Conservation (phyloP, 78 protist genomes). For the Dictyostelium purpureum region DNA sequence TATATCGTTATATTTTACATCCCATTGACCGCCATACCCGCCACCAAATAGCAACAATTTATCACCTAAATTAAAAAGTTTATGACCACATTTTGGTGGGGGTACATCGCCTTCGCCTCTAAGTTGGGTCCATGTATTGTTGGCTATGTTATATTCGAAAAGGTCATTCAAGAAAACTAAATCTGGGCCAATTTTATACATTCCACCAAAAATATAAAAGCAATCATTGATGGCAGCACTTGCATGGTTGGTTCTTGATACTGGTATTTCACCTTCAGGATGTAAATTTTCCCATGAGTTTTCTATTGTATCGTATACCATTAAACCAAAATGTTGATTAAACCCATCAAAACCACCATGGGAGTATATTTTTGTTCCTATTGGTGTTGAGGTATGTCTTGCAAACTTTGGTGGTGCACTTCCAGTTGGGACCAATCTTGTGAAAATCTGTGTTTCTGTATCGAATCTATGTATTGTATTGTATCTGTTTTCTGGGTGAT, state of each 20-base stretch:
- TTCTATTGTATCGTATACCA: slow-evolving; percentile 15
- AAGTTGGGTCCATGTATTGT: slow-evolving; percentile 1
- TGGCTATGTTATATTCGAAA: not conserved
- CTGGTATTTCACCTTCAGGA: not conserved
- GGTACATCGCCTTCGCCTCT: slow-evolving; percentile 46
- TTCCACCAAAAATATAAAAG: slow-evolving; percentile 74
- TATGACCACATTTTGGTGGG: slow-evolving; percentile 77
- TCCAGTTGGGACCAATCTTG: not conserved
- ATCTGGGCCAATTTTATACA: slow-evolving; percentile 13
- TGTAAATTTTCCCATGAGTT: slow-evolving; percentile 7
- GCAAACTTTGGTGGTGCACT: slow-evolving; percentile 71
- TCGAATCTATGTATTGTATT: slow-evolving; percentile 54
- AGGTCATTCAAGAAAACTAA: slow-evolving; percentile 63
- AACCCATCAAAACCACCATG: slow-evolving; percentile 79
- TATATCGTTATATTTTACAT: slow-evolving; percentile 64
- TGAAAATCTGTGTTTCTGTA: slow-evolving; percentile 11
- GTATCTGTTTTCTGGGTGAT: slow-evolving; percentile 24
- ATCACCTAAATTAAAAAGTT: slow-evolving; percentile 21
- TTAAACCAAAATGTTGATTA: slow-evolving; percentile 30
- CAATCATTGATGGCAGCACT: slow-evolving; percentile 18
- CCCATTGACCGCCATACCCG: slow-evolving; percentile 66
- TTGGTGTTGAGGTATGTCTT: slow-evolving; percentile 41
- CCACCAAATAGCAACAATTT: slow-evolving; percentile 76
- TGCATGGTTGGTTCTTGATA: slow-evolving; percentile 65
- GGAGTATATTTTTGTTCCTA: slow-evolving; percentile 35